These are phyloP conservation scores for Fusarium acutatum DNA, from an alignment of 2,329 filamentous ascomycete genomes.

Conservation along the genomic window DNA sequence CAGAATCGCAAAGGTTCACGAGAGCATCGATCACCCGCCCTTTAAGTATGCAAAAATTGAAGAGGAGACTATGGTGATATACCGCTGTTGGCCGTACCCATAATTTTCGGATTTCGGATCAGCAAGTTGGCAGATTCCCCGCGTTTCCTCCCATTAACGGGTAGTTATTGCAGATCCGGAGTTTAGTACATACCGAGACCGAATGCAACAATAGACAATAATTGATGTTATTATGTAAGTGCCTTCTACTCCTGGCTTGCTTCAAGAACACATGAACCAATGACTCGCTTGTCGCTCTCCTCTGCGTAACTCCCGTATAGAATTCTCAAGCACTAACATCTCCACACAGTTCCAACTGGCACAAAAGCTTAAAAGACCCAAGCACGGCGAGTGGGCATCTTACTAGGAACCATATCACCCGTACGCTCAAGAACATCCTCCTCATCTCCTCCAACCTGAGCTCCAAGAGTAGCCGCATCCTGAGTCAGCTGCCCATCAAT, in stretches of 20 bases:
- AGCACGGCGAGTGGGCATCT: background rate
- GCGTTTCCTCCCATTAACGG: background rate
- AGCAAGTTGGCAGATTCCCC: background rate
- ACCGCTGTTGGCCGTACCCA: background rate
- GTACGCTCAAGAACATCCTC: background rate
- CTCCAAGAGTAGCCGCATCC: background rate
- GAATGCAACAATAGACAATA: too few species aligned
- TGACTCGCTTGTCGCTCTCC: rapidly evolving
- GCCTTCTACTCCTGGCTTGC: background rate
- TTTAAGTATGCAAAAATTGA: background rate
- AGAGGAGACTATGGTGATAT: background rate
- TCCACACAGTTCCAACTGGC: background rate
- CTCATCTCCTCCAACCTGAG: background rate
- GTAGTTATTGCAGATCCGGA: background rate
- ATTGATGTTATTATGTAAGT: too few species aligned
- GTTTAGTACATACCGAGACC: background rate
- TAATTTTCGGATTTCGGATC: too few species aligned
- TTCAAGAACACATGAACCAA: background rate
- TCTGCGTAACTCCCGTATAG: too few species aligned
- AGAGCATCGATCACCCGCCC: too few species aligned
- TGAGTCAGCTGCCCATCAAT: background rate
- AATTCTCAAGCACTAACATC: too few species aligned
- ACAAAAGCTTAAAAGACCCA: too few species aligned
- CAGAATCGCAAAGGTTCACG: background rate
- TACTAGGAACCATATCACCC: background rate